These are phyloP conservation scores for Xylaria sp. DNA, from an alignment of 2,329 filamentous ascomycete genomes.

Conservation along the genomic window DNA sequence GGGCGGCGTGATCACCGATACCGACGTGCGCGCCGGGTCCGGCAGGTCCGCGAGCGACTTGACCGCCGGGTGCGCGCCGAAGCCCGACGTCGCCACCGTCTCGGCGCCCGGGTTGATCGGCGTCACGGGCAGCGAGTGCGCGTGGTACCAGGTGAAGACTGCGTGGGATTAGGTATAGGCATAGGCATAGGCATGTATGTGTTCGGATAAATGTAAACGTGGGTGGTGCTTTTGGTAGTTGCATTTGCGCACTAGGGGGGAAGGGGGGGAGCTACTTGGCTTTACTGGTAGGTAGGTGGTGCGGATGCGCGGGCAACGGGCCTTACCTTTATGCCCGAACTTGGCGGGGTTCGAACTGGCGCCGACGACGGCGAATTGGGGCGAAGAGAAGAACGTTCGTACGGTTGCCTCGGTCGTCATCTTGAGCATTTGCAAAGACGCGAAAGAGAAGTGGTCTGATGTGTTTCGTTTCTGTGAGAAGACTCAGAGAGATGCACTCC, in stretches of 20 bases:
- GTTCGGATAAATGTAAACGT: too few relatives aligned
- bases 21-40: constrained; percentile 68
- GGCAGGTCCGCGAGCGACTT: constrained; percentile 67
- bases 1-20: constrained; percentile 89
- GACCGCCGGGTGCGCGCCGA: constrained; percentile 63
- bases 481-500: constrained; percentile 1
- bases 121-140: constrained; percentile 73
- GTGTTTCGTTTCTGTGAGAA: constrained; percentile 7
- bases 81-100: constrained; percentile 64
- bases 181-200: too few relatives aligned
- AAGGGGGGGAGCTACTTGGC: background rate
- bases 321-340: constrained; percentile 82
- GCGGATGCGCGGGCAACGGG: too few relatives aligned
- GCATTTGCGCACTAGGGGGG: too few relatives aligned
- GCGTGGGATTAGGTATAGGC: constrained; percentile 5
- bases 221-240: too few relatives aligned
- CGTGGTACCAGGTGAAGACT: constrained; percentile 91
- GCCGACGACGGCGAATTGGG: constrained; percentile 84
- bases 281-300: too few relatives aligned
- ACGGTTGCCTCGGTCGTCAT: constrained; percentile 73
- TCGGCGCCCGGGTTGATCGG: constrained; percentile 78
- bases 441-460: constrained; percentile 5
- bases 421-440: constrained; percentile 26
- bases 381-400: constrained; percentile 77
- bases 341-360: constrained; percentile 83